Base-by-base conservation (phyloP, 2,329 filamentous ascomycete genomes). In the Hymenoscyphus fructigenus region DNA sequence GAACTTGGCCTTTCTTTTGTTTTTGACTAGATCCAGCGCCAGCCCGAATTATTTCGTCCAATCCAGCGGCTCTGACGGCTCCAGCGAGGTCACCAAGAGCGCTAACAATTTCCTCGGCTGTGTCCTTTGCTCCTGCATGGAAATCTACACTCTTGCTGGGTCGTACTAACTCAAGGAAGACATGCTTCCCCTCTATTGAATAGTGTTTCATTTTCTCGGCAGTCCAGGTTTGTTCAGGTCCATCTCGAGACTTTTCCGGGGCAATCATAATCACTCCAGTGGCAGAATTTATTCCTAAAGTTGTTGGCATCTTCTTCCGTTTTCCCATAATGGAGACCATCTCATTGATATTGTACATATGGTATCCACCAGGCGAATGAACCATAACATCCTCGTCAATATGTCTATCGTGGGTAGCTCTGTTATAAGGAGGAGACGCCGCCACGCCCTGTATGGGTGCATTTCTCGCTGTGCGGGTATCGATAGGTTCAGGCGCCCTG, bases 271-370 rank as follows among this genome's bases (percentile, higher is more conserved):
- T 96, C 36, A 90, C 86, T 47, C 93, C 93, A 17, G 92, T 96
- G 58, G 90, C 88, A 63, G 95, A 83, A 75, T 98, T 97, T 74
- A 98, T 90, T n/a, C 94, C 94, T 44, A 98, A 79, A 0, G 92
- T 97, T n/a, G 93, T 97, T 1, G 94, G 93, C 91, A 97, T 95
- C 80, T 98, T 98, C 82, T 97, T 97, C 74, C 91, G 90, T 81
- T 96, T 97, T 64, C 94, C 94, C 87, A 97, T 93, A 56, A 95
- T 88, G n/a, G 93, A 94, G 4, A 97, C 87, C 91, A 97, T 97
- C 79, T 98, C 94, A 75, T 93, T 96, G 73, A 98, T 93, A 73
- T 97, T 97, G 79, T 97, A 98, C 77, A 98, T 83, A 75, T 96
- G 93, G 75, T 93, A 98, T 1, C 91, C 92, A 20, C 91, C 91